Conservation (phyloP, 768 basidiomycete species). For the Dioszegia crocea region DNA sequence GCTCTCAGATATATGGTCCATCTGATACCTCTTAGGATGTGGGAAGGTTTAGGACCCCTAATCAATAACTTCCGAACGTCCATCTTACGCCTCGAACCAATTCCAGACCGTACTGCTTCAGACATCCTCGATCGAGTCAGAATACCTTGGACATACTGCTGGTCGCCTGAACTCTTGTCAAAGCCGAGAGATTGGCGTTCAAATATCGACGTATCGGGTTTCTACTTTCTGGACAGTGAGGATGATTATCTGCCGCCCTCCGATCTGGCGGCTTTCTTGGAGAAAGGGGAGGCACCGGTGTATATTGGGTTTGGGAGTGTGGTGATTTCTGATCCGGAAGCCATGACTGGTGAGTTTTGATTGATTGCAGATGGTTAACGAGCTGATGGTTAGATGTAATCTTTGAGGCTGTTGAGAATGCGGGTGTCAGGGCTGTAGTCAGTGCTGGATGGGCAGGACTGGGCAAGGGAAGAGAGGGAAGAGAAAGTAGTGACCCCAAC, state of each 20-base stretch:
- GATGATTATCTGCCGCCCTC: conserved; percentile 55
- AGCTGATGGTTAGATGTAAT: conserved; percentile 54
- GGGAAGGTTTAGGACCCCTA: conserved; percentile 58
- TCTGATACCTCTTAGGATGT: conserved; percentile 4
- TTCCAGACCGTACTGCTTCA: conserved; percentile 57
- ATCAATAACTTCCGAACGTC: conserved; percentile 60
- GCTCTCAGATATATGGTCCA: background rate
- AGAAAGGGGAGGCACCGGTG: conserved; percentile 57
- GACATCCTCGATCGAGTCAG: conserved; percentile 57
- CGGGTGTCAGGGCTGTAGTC: conserved; percentile 61
- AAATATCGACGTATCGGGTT: conserved; percentile 62
- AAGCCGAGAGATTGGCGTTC: conserved; percentile 65
- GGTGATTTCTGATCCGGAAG: conserved; percentile 58
- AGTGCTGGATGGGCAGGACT: conserved; percentile 68
- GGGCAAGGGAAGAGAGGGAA: conserved; percentile 54
- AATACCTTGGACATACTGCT: conserved; percentile 64
- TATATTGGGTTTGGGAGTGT: conserved; percentile 70
- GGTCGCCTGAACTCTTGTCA: conserved; percentile 60
- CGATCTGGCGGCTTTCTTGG: conserved; percentile 57
- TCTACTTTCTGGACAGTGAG: conserved; percentile 62
- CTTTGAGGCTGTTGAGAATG: conserved; percentile 58
- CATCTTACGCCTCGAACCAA: conserved; percentile 55
- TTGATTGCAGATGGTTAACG: background rate
- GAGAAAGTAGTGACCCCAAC: conserved; percentile 52
- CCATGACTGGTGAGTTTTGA: conserved; percentile 57